Conservation (phyloP, 1,139 yeast genomes). For the Hansenula lynferdii region DNA sequence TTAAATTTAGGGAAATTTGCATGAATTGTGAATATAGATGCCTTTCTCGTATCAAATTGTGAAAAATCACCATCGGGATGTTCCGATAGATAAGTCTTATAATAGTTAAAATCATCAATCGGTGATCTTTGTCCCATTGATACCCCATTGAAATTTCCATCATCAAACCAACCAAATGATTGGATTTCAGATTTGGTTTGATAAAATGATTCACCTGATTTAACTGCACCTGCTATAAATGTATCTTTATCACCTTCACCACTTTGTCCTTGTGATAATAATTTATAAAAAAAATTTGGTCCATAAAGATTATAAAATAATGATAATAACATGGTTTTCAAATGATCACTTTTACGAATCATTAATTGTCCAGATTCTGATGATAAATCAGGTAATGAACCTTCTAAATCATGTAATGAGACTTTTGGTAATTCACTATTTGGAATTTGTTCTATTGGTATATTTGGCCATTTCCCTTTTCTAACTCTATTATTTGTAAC, state of each 20-base stretch:
- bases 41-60: slow-evolving; percentile 8
- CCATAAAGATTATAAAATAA: slow-evolving; percentile 58
- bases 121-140: slow-evolving; percentile 42
- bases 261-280: slow-evolving; percentile 53
- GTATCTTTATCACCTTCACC: slow-evolving; percentile 74
- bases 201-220: slow-evolving; percentile 41
- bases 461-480: slow-evolving; percentile 30
- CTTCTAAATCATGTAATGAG: slow-evolving; percentile 46
- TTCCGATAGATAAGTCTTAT: slow-evolving; percentile 2
- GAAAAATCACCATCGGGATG: slow-evolving; percentile 40
- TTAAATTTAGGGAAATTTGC: slow-evolving; percentile 62
- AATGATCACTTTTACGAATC: slow-evolving; percentile 49
- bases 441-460: neutral
- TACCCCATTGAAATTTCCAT: slow-evolving; percentile 30
- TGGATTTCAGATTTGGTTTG: slow-evolving; percentile 34
- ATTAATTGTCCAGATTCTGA: slow-evolving; percentile 60
- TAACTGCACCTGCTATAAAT: slow-evolving; percentile 51
- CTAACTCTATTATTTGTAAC: slow-evolving; percentile 38
- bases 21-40: slow-evolving; percentile 37
- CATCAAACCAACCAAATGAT: slow-evolving; percentile 39
- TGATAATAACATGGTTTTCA: slow-evolving; percentile 44
- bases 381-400: slow-evolving; percentile 56
- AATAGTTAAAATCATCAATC: slow-evolving; percentile 29
- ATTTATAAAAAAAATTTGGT: slow-evolving; percentile 48
- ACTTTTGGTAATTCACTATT: slow-evolving; percentile 13